Percentiles rank a stretch among this genome's conserved stretches.
Conservation (phyloP, 768 basidiomycete genomes). For the Ramaria sp. region DNA sequence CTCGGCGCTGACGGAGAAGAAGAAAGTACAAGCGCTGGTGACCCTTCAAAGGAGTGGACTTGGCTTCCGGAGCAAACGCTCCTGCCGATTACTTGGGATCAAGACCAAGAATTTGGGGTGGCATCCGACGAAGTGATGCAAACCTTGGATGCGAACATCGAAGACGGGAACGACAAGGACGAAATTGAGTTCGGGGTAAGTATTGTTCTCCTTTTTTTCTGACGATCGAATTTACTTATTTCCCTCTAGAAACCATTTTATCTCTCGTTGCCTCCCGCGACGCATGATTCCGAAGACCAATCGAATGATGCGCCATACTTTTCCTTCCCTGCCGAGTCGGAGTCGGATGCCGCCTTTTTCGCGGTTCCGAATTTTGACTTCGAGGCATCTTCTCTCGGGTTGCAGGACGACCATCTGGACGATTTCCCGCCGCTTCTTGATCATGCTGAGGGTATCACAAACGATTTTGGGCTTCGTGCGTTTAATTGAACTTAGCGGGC, state of each 20-base stretch:
- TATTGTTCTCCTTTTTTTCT: not conserved
- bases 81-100: slow-evolving; percentile 6
- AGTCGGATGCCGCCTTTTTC: slow-evolving; percentile 4
- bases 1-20: not conserved
- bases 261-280: slow-evolving; percentile 1
- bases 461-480: not conserved
- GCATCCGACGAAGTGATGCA: slow-evolving; percentile 1
- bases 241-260: slow-evolving; percentile 7
- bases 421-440: not conserved
- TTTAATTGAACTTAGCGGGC: not conserved
- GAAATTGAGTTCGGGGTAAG: slow-evolving; percentile 7
- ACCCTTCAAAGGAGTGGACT: slow-evolving; percentile 7
- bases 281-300: not conserved
- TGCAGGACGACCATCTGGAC: slow-evolving; percentile 2
- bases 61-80: slow-evolving; percentile 9
- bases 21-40: not conserved
- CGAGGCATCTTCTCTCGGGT: not conserved
- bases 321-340: slow-evolving; percentile 6
- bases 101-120: not conserved
- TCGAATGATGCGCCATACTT: not conserved
- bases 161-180: not conserved
- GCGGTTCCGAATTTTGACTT: slow-evolving; percentile 4
- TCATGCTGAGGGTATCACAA: not conserved
- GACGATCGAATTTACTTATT: not conserved
- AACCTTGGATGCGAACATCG: slow-evolving; percentile 6